Percentiles rank a stretch among this genome's conserved stretches.
These are phyloP conservation scores for Astrocystis sublimbata DNA, from an alignment of 495 filamentous ascomycete species.

Conservation along the genomic window DNA sequence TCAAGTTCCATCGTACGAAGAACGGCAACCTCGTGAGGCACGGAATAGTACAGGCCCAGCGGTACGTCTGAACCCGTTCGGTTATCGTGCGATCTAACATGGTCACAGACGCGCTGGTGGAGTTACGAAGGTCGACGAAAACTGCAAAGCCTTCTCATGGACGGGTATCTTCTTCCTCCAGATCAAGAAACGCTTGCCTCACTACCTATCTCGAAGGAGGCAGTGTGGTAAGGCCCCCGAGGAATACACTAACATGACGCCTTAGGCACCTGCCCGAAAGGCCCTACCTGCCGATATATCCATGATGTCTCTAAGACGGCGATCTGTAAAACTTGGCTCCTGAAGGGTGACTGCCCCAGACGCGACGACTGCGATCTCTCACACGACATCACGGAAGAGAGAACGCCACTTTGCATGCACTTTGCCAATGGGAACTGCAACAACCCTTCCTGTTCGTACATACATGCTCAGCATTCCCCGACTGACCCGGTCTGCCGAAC, in stretches of 20 bases:
- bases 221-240: slow-evolving; percentile 34
- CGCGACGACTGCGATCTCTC: slow-evolving; percentile 90
- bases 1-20: slow-evolving; percentile 86
- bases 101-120: slow-evolving; percentile 44
- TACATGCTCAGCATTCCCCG: slow-evolving; percentile 80
- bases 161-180: slow-evolving; percentile 73
- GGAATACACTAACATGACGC: slow-evolving; percentile 35
- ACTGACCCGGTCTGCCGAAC: slow-evolving; percentile 78
- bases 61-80: slow-evolving; percentile 51
- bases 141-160: slow-evolving; percentile 86
- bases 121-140: slow-evolving; percentile 70
- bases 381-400: slow-evolving; percentile 82
- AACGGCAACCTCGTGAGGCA: slow-evolving; percentile 86
- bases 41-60: slow-evolving; percentile 64
- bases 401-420: slow-evolving; percentile 85
- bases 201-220: slow-evolving; percentile 28
- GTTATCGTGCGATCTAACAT: slow-evolving; percentile 25
- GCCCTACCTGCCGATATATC: slow-evolving; percentile 74
- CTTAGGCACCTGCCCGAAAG: slow-evolving; percentile 79
- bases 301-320: slow-evolving; percentile 90
- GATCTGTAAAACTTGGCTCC: slow-evolving; percentile 84
- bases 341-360: slow-evolving; percentile 73
- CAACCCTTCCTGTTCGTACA: slow-evolving; percentile 84
- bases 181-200: slow-evolving; percentile 31
- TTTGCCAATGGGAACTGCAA: slow-evolving; percentile 90